phyloP scores from a whole-genome alignment of 441 rosid genomes.

The Omphalea diandra region DNA sequence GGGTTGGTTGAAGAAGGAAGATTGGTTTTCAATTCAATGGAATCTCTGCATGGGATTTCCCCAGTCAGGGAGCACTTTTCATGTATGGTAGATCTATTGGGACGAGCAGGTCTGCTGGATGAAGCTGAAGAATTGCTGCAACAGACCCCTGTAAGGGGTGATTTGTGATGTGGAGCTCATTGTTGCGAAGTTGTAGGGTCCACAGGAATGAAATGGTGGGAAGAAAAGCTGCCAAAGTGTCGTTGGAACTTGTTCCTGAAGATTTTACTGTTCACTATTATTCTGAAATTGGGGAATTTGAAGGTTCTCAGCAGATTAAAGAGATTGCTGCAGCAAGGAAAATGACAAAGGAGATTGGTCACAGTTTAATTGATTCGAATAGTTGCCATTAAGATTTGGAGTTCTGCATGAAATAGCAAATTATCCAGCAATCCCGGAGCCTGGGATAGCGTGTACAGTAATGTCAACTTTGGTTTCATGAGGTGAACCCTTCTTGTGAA shows the following conservation, averaged over 20 bases:
- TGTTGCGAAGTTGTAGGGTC: constrained; percentile 64
- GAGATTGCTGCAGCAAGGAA: constrained; percentile 50
- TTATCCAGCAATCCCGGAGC: constrained; percentile 10
- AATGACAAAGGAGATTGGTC: constrained; percentile 52
- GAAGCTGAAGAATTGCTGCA: constrained; percentile 62
- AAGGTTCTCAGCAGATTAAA: constrained; percentile 45
- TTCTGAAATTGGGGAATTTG: constrained; percentile 63
- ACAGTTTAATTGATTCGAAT: constrained; percentile 47
- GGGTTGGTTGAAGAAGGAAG: constrained; percentile 76
- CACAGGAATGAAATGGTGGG: constrained; percentile 57
- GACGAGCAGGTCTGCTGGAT: constrained; percentile 63
- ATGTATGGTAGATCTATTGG: constrained; percentile 72
- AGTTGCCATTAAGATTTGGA: constrained; percentile 16
- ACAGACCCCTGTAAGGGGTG: constrained; percentile 42
- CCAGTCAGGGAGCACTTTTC: constrained; percentile 58
- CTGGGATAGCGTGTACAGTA: neutral
- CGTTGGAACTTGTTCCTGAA: constrained; percentile 53
- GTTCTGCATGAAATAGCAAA: constrained; percentile 17
- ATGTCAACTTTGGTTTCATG: constrained; percentile 23
- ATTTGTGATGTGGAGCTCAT: constrained; percentile 69
- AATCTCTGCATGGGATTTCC: constrained; percentile 40
- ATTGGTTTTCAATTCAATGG: constrained; percentile 49
- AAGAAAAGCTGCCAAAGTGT: constrained; percentile 58
- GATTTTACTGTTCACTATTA: constrained; percentile 57
- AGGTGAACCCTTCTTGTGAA: constrained; percentile 25